Evolutionary conservation across 2,329 filamentous ascomycete genomes (phyloP).

Genomic region (Rasamsonia emersonii): DNA sequence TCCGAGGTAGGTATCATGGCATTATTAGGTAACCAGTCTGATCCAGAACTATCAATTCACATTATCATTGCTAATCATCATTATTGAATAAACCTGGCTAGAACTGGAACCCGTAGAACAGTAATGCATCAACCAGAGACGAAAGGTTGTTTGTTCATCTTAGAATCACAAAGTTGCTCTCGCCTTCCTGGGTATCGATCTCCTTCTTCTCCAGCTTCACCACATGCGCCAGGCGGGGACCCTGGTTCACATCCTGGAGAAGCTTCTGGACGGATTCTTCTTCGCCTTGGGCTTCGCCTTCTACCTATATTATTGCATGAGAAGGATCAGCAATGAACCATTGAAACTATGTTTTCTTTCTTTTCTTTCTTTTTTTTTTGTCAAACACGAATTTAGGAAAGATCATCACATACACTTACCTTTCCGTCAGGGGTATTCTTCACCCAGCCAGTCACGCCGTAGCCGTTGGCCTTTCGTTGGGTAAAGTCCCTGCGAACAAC

Average conservation of each 20-base stretch:
- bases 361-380: too few species aligned
- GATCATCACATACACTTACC: conserved; percentile 16
- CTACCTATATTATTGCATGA: conserved; percentile 69
- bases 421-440: conserved; percentile 39
- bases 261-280: conserved; percentile 58
- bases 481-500: conserved; percentile 30
- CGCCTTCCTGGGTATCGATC: conserved; percentile 56
- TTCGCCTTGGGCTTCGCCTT: conserved; percentile 78
- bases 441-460: conserved; percentile 41
- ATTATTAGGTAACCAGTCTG: too few species aligned
- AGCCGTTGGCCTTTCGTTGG: conserved; percentile 32
- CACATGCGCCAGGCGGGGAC: conserved; percentile 64
- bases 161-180: conserved; percentile 55
- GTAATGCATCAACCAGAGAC: neutral
- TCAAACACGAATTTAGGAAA: neutral
- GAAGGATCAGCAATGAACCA: too few species aligned
- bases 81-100: too few species aligned
- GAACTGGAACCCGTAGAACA: neutral
- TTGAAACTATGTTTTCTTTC: neutral
- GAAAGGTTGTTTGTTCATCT: conserved; percentile 6
- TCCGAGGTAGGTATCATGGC: too few species aligned
- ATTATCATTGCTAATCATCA: too few species aligned
- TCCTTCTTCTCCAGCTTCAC: conserved; percentile 63
- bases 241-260: conserved; percentile 64
- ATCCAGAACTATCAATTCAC: too few species aligned